phyloP scores from a whole-genome alignment of 176 grass and related monocot genomes.

The Aegilops tauschii region DNA sequence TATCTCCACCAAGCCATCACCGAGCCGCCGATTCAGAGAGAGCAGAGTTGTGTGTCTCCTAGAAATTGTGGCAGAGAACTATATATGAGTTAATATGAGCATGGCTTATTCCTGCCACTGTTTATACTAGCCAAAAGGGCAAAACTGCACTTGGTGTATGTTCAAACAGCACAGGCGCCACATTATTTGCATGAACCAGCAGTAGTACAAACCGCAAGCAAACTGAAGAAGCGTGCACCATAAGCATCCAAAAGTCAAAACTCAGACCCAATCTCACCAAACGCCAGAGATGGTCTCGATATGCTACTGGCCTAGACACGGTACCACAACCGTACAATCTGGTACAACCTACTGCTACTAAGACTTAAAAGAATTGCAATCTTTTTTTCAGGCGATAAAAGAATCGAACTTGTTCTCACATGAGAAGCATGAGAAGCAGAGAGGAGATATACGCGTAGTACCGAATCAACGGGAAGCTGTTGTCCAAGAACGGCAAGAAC shows the following conservation, averaged over 20 bases:
- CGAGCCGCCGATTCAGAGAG: not conserved
- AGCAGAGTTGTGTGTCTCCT: not conserved
- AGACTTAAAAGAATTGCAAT: conserved; percentile 13
- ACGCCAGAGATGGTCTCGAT: not conserved
- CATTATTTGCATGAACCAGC: conserved; percentile 36
- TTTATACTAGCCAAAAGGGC: not conserved
- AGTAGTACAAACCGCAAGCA: conserved; percentile 14
- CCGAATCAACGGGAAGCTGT: not conserved
- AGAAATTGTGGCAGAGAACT: not conserved
- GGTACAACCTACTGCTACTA: not conserved
- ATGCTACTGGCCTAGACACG: not conserved
- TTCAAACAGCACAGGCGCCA: conserved; percentile 20
- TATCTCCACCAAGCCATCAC: not conserved
- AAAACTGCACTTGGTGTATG: not conserved
- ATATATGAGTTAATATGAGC: conserved; percentile 2
- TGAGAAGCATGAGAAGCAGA: not conserved
- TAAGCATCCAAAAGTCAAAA: conserved; percentile 5
- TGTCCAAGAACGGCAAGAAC: conserved; percentile 18
- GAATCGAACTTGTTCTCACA: not conserved
- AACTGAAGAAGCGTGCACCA: conserved; percentile 16
- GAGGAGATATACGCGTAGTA: not conserved
- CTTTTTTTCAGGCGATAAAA: too few relatives aligned
- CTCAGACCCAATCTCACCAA: conserved; percentile 20
- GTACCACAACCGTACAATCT: conserved; percentile 11
- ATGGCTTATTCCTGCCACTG: not conserved